A percentile compares a stretch with the other conserved stretches of the same genome.
These are phyloP conservation scores for Phytophthora chlamydospora DNA, from an alignment of 352 stramenopile genomes.

Conservation along the genomic window DNA sequence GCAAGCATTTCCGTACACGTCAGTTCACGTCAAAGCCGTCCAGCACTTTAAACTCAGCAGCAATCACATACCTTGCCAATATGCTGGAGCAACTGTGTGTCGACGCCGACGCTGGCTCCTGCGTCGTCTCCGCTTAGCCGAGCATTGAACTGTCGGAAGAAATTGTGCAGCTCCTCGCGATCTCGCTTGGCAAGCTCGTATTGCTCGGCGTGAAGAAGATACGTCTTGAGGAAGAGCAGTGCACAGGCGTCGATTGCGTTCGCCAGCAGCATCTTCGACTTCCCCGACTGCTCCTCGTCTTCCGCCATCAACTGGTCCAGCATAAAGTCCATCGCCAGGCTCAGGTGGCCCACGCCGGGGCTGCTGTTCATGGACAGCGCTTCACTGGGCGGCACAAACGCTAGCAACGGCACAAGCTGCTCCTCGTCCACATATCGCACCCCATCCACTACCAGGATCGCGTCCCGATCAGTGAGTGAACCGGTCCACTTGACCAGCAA, in stretches of 20 bases:
- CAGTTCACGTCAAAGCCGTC: no score
- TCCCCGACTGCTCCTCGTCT: conserved; percentile 20
- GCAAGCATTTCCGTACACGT: no score
- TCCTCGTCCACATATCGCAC: conserved; percentile 63
- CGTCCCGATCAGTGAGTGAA: conserved; percentile 37
- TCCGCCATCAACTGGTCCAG: conserved; percentile 51
- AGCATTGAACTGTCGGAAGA: conserved; percentile 41
- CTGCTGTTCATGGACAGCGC: conserved; percentile 53
- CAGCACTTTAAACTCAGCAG: neutral
- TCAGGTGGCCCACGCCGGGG: conserved; percentile 61
- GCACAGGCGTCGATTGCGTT: conserved; percentile 58
- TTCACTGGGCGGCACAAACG: conserved; percentile 49
- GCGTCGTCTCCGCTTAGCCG: conserved; percentile 21
- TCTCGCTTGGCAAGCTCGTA: conserved; percentile 47
- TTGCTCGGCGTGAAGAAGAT: conserved; percentile 57
- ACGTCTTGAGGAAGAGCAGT: conserved; percentile 74
- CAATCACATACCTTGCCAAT: conserved; percentile 33
- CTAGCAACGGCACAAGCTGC: conserved; percentile 59
- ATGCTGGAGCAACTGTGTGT: conserved; percentile 30
- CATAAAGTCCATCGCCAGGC: conserved; percentile 68
- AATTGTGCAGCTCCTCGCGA: conserved; percentile 45
- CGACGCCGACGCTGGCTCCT: conserved; percentile 13
- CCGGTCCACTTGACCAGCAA: conserved; percentile 66
- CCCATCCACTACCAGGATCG: conserved; percentile 54
- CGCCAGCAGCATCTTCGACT: conserved; percentile 12